phyloP scores from a whole-genome alignment of 371 early-diverging fungal genomes.

The Mucor plumbeus region DNA sequence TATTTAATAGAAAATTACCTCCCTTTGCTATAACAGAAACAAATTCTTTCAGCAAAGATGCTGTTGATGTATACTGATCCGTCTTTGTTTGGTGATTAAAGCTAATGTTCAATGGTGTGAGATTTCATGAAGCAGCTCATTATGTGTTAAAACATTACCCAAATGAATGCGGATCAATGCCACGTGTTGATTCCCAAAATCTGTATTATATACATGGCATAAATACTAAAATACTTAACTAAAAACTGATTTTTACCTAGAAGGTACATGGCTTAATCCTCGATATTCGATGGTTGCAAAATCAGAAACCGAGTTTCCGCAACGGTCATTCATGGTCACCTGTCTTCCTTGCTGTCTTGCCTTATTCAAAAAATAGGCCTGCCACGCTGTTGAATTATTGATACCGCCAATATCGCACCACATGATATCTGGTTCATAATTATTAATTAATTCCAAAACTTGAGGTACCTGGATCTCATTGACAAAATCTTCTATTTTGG shows the following conservation, averaged over 20 bases:
- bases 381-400: constrained; percentile 44
- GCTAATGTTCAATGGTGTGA: neutral
- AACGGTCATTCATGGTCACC: constrained; percentile 30
- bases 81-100: constrained; percentile 33
- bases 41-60: constrained; percentile 30
- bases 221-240: neutral
- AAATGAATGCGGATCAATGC: constrained; percentile 31
- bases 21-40: constrained; percentile 35
- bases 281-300: constrained; percentile 27
- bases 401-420: constrained; percentile 50
- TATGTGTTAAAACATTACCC: constrained; percentile 11
- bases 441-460: constrained; percentile 31
- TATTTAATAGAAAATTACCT: constrained; percentile 42
- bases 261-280: constrained; percentile 12
- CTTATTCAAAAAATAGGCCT: constrained; percentile 32
- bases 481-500: constrained; percentile 30
- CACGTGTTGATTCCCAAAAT: constrained; percentile 27
- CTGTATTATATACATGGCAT: neutral
- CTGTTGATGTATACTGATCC: constrained; percentile 31
- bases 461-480: constrained; percentile 46
- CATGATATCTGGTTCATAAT: constrained; percentile 37
- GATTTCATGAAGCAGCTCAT: no score
- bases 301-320: constrained; percentile 26
- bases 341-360: constrained; percentile 19
- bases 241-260: constrained; percentile 7